Percentiles rank a stretch among this genome's conserved stretches.
phyloP scores from a whole-genome alignment of 2,329 filamentous ascomycete species.

The Aspergillus candidus region DNA sequence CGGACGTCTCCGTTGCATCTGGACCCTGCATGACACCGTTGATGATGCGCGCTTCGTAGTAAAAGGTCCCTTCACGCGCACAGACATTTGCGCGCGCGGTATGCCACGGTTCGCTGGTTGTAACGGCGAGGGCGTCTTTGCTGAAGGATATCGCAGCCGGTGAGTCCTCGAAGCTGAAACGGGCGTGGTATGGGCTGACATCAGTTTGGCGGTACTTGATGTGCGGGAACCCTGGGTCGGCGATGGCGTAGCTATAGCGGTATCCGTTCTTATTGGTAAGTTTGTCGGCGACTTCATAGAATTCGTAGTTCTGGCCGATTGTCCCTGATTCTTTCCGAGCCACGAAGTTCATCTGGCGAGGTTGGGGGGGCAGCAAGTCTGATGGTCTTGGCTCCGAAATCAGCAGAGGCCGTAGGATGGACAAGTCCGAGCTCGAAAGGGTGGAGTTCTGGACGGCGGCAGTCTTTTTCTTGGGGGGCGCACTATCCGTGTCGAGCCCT shows the following conservation, averaged over 20 bases:
- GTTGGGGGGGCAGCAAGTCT: slow-evolving; percentile 33
- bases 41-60: slow-evolving; percentile 89
- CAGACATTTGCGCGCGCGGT: slow-evolving; percentile 87
- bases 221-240: slow-evolving; percentile 78
- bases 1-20: slow-evolving; percentile 15
- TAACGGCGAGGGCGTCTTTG: slow-evolving; percentile 67
- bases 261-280: slow-evolving; percentile 67
- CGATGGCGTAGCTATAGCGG: slow-evolving; percentile 84
- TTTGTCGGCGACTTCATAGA: slow-evolving; percentile 41
- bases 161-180: slow-evolving; percentile 89
- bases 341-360: slow-evolving; percentile 36
- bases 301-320: slow-evolving; percentile 34
- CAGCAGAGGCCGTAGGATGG: slow-evolving; percentile 35
- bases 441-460: slow-evolving; percentile 26
- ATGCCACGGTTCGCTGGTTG: slow-evolving; percentile 87
- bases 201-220: slow-evolving; percentile 90
- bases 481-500: slow-evolving; percentile 32
- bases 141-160: slow-evolving; percentile 81
- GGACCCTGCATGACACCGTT: slow-evolving; percentile 50
- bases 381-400: slow-evolving; percentile 36
- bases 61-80: slow-evolving; percentile 81
- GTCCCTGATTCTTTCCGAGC: slow-evolving; percentile 31
- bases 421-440: slow-evolving; percentile 33
- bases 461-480: slow-evolving; percentile 33
- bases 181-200: slow-evolving; percentile 71